Percentiles rank a stretch among this genome's conserved stretches.
Conservation (phyloP, 169 alveolate genomes). For the Plasmodium gallinaceum region DNA sequence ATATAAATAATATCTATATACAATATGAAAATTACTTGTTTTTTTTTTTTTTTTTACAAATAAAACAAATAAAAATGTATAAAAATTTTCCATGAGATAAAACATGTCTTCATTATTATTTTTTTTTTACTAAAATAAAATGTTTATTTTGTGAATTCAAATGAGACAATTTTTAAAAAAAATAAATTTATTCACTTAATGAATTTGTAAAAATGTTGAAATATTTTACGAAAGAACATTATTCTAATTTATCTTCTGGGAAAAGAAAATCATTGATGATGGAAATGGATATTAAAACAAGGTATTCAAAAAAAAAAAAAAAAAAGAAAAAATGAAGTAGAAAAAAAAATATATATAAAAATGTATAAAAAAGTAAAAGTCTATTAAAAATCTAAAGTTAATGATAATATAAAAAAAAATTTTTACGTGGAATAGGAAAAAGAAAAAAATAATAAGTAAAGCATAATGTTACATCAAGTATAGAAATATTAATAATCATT, state of each 20-base stretch:
- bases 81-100: no score
- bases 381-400: background rate
- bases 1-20: no score
- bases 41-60: no score
- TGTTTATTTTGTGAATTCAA: background rate
- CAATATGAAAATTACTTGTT: no score
- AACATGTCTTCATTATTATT: background rate
- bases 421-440: background rate
- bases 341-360: conserved; percentile 1
- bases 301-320: conserved; percentile 21
- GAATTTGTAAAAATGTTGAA: conserved; percentile 17
- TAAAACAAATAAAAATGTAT: no score
- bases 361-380: background rate
- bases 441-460: background rate
- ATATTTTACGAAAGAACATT: conserved; percentile 46
- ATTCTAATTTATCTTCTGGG: conserved; percentile 25
- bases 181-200: background rate
- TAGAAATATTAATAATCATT: background rate
- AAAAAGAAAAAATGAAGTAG: background rate
- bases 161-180: no score
- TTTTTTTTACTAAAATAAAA: background rate
- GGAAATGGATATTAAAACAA: conserved; percentile 63
- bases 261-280: conserved; percentile 29
- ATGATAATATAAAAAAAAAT: background rate
- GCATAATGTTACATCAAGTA: background rate